These are phyloP conservation scores for Globisporangium middletonii DNA, from an alignment of 352 stramenopile species.

Conservation along the genomic window DNA sequence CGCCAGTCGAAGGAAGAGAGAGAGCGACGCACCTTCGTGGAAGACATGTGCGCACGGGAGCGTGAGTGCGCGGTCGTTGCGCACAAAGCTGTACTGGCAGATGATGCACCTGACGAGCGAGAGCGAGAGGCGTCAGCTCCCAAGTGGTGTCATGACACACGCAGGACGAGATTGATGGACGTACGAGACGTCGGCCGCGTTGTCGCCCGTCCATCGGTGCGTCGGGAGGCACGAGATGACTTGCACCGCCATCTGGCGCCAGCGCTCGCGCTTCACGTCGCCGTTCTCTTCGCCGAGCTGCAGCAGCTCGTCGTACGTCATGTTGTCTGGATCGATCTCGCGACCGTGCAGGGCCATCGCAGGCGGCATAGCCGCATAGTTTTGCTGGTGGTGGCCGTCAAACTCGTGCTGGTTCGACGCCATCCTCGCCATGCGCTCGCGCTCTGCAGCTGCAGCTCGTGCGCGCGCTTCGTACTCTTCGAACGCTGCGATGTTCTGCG, in stretches of 20 bases:
- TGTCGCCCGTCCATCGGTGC: slow-evolving; percentile 38
- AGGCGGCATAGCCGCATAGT: background rate
- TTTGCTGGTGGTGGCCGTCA: too few relatives aligned
- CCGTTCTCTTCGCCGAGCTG: slow-evolving; percentile 61
- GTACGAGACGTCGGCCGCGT: slow-evolving; percentile 51
- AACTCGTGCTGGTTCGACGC: slow-evolving; percentile 8
- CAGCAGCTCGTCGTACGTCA: slow-evolving; percentile 77
- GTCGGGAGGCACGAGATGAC: slow-evolving; percentile 61
- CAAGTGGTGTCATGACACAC: background rate
- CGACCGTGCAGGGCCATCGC: background rate
- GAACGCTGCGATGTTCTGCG: slow-evolving; percentile 66
- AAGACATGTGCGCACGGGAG: slow-evolving; percentile 74
- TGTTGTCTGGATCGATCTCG: slow-evolving; percentile 68
- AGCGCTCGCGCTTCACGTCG: slow-evolving; percentile 74
- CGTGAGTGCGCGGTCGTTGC: slow-evolving; percentile 52
- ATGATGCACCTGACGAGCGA: slow-evolving; percentile 48
- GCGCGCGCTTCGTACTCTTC: slow-evolving; percentile 50
- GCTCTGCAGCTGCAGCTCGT: slow-evolving; percentile 13
- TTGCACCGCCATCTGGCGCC: slow-evolving; percentile 51
- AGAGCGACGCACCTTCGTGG: slow-evolving; percentile 43
- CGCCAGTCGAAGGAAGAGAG: background rate
- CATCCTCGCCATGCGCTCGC: slow-evolving; percentile 7
- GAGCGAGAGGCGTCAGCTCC: slow-evolving; percentile 1
- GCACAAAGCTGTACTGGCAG: slow-evolving; percentile 60
- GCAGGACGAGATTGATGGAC: slow-evolving; percentile 15